phyloP scores from a whole-genome alignment of 2,329 filamentous ascomycete genomes.

The Colletotrichum musae region DNA sequence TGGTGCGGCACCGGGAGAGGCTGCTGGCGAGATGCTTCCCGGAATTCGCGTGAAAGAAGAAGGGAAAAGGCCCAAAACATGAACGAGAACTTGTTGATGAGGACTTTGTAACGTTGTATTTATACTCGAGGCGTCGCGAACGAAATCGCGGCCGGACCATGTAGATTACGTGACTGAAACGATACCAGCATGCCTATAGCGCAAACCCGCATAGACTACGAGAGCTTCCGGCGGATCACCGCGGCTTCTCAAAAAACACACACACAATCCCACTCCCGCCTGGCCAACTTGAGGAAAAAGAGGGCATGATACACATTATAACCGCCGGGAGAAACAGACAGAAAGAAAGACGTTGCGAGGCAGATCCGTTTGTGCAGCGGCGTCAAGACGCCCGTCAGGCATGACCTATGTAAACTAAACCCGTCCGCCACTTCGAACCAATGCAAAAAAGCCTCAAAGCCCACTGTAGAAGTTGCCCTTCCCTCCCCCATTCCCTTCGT shows the following conservation, averaged over 20 bases:
- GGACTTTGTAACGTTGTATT: too few relatives aligned
- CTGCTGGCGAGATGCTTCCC: constrained; percentile 46
- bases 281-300: too few relatives aligned
- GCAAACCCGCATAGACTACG: too few relatives aligned
- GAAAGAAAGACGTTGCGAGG: background rate
- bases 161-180: constrained; percentile 5
- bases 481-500: constrained; percentile 13
- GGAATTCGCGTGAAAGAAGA: background rate
- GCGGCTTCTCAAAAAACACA: too few relatives aligned
- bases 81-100: too few relatives aligned
- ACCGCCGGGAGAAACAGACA: background rate
- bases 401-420: constrained; percentile 35
- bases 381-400: constrained; percentile 18
- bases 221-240: too few relatives aligned
- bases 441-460: constrained; percentile 32
- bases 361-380: constrained; percentile 36
- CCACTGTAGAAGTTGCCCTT: constrained; percentile 26
- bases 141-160: background rate
- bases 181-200: too few relatives aligned
- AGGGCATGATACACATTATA: too few relatives aligned
- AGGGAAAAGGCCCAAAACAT: too few relatives aligned
- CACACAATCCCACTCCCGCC: too few relatives aligned
- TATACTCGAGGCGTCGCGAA: background rate
- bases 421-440: constrained; percentile 27
- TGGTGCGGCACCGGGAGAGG: constrained; percentile 65